A percentile compares a stretch with the other conserved stretches of the same genome.
These are phyloP conservation scores for Umbelopsis ramanniana DNA, from an alignment of 192 early-diverging fungal species.

Conservation along the genomic window DNA sequence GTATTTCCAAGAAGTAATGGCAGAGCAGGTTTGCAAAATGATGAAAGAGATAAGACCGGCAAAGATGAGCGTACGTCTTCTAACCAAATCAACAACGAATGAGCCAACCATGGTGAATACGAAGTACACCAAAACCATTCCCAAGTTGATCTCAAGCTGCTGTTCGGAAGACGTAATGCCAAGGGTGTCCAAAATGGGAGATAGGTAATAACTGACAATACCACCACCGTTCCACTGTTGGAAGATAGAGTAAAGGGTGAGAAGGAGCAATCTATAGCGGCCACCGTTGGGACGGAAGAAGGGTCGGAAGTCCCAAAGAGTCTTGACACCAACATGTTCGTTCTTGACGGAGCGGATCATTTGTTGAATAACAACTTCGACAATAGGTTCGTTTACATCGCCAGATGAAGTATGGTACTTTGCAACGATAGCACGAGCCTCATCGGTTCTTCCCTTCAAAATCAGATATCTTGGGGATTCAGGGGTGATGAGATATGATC, in stretches of 20 bases:
- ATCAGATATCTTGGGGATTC: constrained; percentile 5
- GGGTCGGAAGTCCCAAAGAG: neutral
- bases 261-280: constrained; percentile 4
- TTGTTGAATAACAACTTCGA: constrained; percentile 11
- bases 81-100: neutral
- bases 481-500: neutral
- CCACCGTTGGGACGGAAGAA: neutral
- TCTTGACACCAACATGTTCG: neutral
- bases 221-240: constrained; percentile 4
- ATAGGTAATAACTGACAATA: constrained; percentile 19
- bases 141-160: constrained; percentile 13
- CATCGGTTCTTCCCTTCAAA: neutral
- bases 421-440: neutral
- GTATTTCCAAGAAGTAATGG: neutral
- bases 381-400: neutral
- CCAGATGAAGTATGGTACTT: constrained; percentile 8
- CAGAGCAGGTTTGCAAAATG: neutral
- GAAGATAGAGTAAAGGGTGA: constrained; percentile 5
- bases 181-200: neutral
- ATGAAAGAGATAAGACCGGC: neutral
- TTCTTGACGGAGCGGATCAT: neutral
- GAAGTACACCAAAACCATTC: neutral
- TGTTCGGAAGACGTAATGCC: constrained; percentile 5
- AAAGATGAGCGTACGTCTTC: neutral
- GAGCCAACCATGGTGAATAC: constrained; percentile 5